Evolutionary conservation across 2,329 filamentous ascomycete genomes (phyloP).

Genomic region (Diaporthe ampelina): DNA sequence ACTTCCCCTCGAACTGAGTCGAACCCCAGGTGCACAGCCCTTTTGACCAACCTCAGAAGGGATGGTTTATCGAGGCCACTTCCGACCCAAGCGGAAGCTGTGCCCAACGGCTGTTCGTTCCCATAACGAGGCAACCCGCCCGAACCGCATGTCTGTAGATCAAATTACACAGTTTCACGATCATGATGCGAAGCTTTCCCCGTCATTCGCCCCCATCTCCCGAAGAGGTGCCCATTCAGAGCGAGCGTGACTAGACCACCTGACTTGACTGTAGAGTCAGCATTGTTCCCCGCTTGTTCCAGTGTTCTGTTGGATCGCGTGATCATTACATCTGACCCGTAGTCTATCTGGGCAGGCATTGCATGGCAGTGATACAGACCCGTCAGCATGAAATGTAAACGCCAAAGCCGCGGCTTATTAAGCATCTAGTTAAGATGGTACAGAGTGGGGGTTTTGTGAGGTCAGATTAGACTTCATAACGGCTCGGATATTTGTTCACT

Average conservation of each 20-base stretch:
- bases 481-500: neutral
- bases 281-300: neutral
- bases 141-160: neutral
- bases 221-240: neutral
- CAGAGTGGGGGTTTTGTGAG: neutral
- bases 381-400: too few species aligned
- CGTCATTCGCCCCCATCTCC: neutral
- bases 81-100: neutral
- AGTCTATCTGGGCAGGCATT: neutral
- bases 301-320: too few species aligned
- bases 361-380: too few species aligned
- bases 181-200: neutral
- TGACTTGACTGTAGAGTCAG: neutral
- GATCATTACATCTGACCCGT: neutral
- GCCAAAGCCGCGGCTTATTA: too few species aligned
- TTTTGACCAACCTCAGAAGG: neutral
- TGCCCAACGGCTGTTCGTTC: neutral
- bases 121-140: neutral
- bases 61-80: neutral
- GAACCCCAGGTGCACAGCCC: neutral
- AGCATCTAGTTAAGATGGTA: too few species aligned
- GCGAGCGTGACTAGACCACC: neutral
- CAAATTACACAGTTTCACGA: neutral
- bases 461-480: conserved; percentile 10
- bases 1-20: neutral